Evolutionary conservation across 768 basidiomycete genomes (phyloP).

Genomic region (Pisolithus sp.): DNA sequence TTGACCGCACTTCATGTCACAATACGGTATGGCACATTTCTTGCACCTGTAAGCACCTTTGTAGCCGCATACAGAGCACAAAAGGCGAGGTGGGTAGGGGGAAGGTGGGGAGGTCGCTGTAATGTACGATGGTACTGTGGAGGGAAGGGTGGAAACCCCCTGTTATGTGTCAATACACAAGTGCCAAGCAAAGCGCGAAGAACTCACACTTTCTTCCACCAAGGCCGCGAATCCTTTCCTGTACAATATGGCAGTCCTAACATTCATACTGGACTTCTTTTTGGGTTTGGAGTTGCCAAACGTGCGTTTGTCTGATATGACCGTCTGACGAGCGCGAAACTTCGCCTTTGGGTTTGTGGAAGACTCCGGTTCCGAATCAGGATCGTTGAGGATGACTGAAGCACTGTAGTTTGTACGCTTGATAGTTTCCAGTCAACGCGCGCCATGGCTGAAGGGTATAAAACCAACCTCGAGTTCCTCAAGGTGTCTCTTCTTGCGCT

Average conservation of each 20-base stretch:
- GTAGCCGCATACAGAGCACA: conserved; percentile 87
- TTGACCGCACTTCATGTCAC: conserved; percentile 63
- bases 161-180: conserved; percentile 18
- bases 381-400: conserved; percentile 26
- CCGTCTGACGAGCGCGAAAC: conserved; percentile 65
- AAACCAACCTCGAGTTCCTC: conserved; percentile 73
- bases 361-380: conserved; percentile 23
- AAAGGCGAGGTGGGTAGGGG: conserved; percentile 55
- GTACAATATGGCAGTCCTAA: conserved; percentile 75
- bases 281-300: conserved; percentile 35
- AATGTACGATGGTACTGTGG: conserved; percentile 60
- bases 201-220: conserved; percentile 74
- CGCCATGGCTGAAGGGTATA: background rate
- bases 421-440: conserved; percentile 5
- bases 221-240: conserved; percentile 70
- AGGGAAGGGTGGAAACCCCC: conserved; percentile 52
- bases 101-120: conserved; percentile 59
- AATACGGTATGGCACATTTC: conserved; percentile 71
- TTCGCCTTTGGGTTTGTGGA: conserved; percentile 33
- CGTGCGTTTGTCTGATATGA: conserved; percentile 67
- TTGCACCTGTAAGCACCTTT: conserved; percentile 76
- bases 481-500: conserved; percentile 69
- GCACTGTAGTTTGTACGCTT: conserved; percentile 77
- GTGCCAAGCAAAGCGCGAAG: background rate
- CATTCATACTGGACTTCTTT: conserved; percentile 78